Percentiles rank a stretch among this genome's conserved stretches.
phyloP scores from a whole-genome alignment of 179 eudicot genomes.

The Gypsophila paniculata region DNA sequence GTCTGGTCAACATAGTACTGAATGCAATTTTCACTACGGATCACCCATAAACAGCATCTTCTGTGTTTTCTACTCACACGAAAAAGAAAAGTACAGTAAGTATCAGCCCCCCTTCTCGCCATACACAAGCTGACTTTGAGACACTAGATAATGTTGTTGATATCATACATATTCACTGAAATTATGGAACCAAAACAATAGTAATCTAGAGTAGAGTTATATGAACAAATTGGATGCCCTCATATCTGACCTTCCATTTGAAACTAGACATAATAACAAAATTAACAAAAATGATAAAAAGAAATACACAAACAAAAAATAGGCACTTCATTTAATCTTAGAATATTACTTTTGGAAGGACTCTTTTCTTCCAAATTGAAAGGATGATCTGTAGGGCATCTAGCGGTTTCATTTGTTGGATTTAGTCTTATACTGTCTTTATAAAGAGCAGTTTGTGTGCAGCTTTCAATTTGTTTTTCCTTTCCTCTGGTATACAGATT shows the following conservation, averaged over 20 bases:
- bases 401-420: constrained; percentile 15
- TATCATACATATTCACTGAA: neutral
- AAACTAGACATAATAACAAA: neutral
- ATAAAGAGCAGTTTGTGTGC: constrained; percentile 35
- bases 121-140: neutral
- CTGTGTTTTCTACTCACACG: neutral
- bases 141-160: neutral
- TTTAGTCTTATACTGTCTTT: constrained; percentile 30
- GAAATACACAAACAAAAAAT: neutral
- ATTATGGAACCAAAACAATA: neutral
- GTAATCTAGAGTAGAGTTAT: neutral
- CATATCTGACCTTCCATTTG: neutral
- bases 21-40: neutral
- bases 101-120: no score
- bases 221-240: constrained; percentile 12
- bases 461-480: constrained; percentile 23
- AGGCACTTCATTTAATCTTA: constrained; percentile 1
- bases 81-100: no score
- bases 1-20: neutral
- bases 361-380: constrained; percentile 13
- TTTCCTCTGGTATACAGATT: constrained; percentile 27
- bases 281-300: neutral
- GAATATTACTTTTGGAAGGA: constrained; percentile 14
- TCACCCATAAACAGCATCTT: neutral
- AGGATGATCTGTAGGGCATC: constrained; percentile 15